These are phyloP conservation scores for Euphorbia tirucalli DNA, from an alignment of 345 rosid species.

Conservation along the genomic window DNA sequence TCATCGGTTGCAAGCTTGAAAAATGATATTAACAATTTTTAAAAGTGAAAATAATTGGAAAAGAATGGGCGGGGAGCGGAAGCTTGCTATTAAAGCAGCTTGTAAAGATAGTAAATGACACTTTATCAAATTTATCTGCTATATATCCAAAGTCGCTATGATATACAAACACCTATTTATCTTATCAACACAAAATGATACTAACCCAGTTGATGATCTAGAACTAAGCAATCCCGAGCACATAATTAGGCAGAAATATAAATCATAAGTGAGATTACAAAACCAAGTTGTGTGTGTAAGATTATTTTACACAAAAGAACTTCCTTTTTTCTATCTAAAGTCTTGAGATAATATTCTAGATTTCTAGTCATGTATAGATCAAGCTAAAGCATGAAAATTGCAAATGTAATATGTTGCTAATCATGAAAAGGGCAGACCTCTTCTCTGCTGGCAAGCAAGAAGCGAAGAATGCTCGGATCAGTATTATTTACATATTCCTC, in stretches of 20 bases:
- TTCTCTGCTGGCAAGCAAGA: slow-evolving; percentile 94
- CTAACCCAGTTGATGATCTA: background rate
- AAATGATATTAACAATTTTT: no score
- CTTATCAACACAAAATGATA: background rate
- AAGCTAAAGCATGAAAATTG: slow-evolving; percentile 3
- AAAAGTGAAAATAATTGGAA: no score
- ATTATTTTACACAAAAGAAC: background rate
- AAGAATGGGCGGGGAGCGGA: background rate
- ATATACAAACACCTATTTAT: background rate
- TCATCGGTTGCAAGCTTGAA: no score
- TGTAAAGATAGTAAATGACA: background rate
- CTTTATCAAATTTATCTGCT: background rate
- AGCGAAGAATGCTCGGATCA: slow-evolving; percentile 91
- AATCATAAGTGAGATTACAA: background rate
- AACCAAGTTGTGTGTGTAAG: no score
- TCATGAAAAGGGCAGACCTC: slow-evolving; percentile 46
- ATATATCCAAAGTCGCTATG: background rate
- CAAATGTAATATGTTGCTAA: background rate
- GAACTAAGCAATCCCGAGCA: background rate
- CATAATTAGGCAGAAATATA: background rate
- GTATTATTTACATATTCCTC: slow-evolving; percentile 91
- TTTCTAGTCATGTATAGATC: background rate
- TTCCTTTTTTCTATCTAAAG: background rate
- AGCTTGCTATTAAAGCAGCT: background rate
- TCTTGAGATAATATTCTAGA: background rate